Conservation (phyloP, 345 rosid species). For the Diplotaxis tenuifolia region DNA sequence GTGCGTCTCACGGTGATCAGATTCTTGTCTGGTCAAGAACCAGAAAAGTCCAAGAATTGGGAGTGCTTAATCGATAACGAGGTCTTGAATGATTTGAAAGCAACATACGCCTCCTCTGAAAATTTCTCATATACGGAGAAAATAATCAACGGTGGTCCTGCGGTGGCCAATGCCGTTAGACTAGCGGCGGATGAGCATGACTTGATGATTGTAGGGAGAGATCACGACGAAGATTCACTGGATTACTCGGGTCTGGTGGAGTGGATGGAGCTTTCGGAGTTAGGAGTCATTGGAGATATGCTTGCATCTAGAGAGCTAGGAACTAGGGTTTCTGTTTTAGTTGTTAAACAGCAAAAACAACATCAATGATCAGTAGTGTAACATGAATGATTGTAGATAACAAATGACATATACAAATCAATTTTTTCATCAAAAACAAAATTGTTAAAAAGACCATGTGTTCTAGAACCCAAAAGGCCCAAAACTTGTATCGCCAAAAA, state of each 20-base stretch:
- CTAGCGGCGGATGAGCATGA: slow-evolving; percentile 37
- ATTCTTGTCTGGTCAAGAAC: slow-evolving; percentile 15
- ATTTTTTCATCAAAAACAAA: background rate
- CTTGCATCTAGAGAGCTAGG: slow-evolving; percentile 54
- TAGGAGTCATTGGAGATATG: slow-evolving; percentile 65
- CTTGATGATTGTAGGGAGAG: slow-evolving; percentile 57
- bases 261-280: slow-evolving; percentile 71
- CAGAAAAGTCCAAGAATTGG: slow-evolving; percentile 26
- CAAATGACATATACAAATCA: background rate
- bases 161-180: slow-evolving; percentile 36
- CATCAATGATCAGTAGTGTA: slow-evolving; percentile 17
- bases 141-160: slow-evolving; percentile 42
- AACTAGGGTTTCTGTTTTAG: slow-evolving; percentile 45
- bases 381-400: slow-evolving; percentile 7
- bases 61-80: slow-evolving; percentile 41
- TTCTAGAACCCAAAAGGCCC: too few species aligned
- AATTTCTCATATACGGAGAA: slow-evolving; percentile 28
- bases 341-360: slow-evolving; percentile 56
- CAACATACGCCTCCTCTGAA: background rate
- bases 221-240: slow-evolving; percentile 26
- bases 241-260: slow-evolving; percentile 46
- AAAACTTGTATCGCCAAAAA: too few species aligned
- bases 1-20: slow-evolving; percentile 38
- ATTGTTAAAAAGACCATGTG: too few species aligned
- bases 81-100: slow-evolving; percentile 37